Base-by-base conservation (phyloP, 176 grass and related monocot genomes). In the Rhynchospora tenuis region DNA sequence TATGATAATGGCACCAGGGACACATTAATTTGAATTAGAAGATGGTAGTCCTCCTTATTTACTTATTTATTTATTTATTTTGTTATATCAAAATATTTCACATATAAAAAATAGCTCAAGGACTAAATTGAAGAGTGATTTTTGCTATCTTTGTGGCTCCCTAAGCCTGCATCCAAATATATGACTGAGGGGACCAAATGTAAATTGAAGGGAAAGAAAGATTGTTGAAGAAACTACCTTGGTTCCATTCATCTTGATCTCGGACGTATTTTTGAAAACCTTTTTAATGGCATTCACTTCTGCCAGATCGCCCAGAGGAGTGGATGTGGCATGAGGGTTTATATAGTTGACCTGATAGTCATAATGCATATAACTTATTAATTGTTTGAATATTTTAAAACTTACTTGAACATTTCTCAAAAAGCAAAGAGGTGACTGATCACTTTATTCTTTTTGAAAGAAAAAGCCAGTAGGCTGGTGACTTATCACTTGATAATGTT, bases 251-350 rank as follows among this genome's bases (percentile, higher is more conserved):
- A 89, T 59, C 47, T 90, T 93, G 16, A 91, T 93, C 27, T 59
- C 26, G 0, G 64, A 82, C 28, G 86, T 29, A 67, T 81, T 56
- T 83, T 80, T 87, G 85, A 94, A 89, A 23, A 91, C 73, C 42
- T 86, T 51, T 47, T 78, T 89, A 44, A 89, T 44, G 3, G 89
- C 89, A 19, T 86, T 81, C 20, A 88, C 22, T 47, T 94, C 92
- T 12, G 83, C 87, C 38, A 86, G 31, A 79, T 94, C 92, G 38
- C 87, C 87, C 1, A 58, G 69, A 57, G 31, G 75, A 11, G 87
- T 89, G 1, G 92, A 94, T 46, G 89, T 89, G 31, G 92, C 92
- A 50, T 91, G 85, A 45, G 89, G 88, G 14, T 94, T 94, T 43
- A 89, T 88, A 78, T 94, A 90, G 72, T 88, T 91, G 29, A 94